A percentile compares a stretch with the other conserved stretches of the same genome.
Conservation (phyloP, 345 rosid genomes). For the Rhizophora mangle region DNA sequence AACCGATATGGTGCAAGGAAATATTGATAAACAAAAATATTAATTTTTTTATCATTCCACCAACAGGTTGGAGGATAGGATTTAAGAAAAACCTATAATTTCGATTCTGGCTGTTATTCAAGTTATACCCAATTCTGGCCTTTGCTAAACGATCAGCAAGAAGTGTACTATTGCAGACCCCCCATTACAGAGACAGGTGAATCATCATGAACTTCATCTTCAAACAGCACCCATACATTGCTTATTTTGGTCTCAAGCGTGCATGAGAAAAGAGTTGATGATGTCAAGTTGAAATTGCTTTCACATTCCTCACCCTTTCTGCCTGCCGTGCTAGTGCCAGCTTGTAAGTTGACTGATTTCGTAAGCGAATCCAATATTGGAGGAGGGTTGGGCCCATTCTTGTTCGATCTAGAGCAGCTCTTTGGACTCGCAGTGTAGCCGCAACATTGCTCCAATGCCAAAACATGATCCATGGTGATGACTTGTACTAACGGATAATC, state of each 20-base stretch:
- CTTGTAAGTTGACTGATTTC: conserved; percentile 18
- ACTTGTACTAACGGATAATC: conserved; percentile 63
- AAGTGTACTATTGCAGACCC: not conserved
- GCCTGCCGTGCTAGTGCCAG: not conserved
- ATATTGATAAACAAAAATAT: too few species aligned
- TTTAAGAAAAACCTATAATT: not conserved
- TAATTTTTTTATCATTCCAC: not conserved
- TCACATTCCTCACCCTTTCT: conserved; percentile 9
- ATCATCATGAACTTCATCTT: conserved; percentile 34
- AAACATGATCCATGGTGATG: conserved; percentile 54
- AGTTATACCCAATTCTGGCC: not conserved
- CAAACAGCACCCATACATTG: conserved; percentile 76
- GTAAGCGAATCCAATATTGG: conserved; percentile 14
- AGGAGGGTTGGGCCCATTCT: conserved; percentile 1
- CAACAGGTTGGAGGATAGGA: not conserved
- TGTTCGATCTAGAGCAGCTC: not conserved
- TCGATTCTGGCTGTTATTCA: not conserved
- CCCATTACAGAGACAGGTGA: not conserved
- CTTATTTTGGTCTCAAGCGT: conserved; percentile 71
- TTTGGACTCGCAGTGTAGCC: conserved; percentile 8
- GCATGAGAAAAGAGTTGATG: conserved; percentile 43
- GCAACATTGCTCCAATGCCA: conserved; percentile 55
- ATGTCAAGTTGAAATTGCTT: conserved; percentile 1
- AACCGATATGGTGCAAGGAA: too few species aligned
- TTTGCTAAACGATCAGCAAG: not conserved